phyloP scores from a whole-genome alignment of 805 yeast genomes.

The Myxozyma lipomycoides region DNA sequence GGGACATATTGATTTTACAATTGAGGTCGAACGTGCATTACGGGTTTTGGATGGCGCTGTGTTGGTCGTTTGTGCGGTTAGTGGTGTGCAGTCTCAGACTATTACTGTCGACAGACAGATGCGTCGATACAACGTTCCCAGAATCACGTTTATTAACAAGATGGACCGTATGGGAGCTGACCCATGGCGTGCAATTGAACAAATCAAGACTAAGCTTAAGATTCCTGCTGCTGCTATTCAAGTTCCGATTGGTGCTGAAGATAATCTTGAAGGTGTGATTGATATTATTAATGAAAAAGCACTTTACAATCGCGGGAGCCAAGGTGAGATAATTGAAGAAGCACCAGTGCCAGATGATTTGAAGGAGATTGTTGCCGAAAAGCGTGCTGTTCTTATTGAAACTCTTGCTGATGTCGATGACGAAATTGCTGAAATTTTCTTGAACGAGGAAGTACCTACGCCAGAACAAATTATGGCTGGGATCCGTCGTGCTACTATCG shows the following conservation, averaged over 20 bases:
- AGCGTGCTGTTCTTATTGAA: slow-evolving; percentile 79
- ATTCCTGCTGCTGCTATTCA: slow-evolving; percentile 97
- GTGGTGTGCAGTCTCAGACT: slow-evolving; percentile 98
- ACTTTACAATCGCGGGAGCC: slow-evolving; percentile 80
- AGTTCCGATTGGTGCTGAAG: slow-evolving; percentile 95
- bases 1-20: slow-evolving; percentile 97
- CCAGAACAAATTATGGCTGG: slow-evolving; percentile 79
- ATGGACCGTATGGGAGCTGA: slow-evolving; percentile 99
- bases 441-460: slow-evolving; percentile 87
- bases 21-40: slow-evolving; percentile 97
- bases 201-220: slow-evolving; percentile 78
- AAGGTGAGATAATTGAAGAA: slow-evolving; percentile 72
- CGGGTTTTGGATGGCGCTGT: slow-evolving; percentile 98
- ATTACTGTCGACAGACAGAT: slow-evolving; percentile 98
- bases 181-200: slow-evolving; percentile 93
- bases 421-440: slow-evolving; percentile 86
- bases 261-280: slow-evolving; percentile 79
- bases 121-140: slow-evolving; percentile 96
- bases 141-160: slow-evolving; percentile 93
- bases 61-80: slow-evolving; percentile 94
- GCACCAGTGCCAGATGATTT: slow-evolving; percentile 73
- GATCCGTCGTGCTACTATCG: slow-evolving; percentile 91
- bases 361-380: slow-evolving; percentile 80
- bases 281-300: slow-evolving; percentile 87
- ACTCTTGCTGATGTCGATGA: slow-evolving; percentile 98